phyloP scores from a whole-genome alignment of 2,329 filamentous ascomycete genomes.

The Incumbomyces lentus region DNA sequence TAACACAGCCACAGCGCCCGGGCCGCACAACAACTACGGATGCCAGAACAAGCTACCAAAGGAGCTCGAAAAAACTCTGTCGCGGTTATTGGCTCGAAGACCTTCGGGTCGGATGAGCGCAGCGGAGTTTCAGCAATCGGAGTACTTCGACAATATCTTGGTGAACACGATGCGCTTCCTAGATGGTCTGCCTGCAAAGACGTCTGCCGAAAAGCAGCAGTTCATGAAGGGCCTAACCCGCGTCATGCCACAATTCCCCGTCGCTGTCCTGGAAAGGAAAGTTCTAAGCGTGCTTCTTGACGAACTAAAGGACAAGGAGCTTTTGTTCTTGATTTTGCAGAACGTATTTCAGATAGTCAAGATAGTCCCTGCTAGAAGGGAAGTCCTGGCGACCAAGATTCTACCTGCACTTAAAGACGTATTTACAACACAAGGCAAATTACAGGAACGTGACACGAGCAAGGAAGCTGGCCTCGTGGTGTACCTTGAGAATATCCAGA shows the following conservation, averaged over 20 bases:
- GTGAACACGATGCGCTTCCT: constrained; percentile 94
- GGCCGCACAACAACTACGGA: constrained; percentile 71
- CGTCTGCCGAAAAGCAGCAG: constrained; percentile 75
- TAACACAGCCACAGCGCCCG: constrained; percentile 68
- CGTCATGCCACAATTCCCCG: constrained; percentile 84
- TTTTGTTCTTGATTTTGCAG: constrained; percentile 74
- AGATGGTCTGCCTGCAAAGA: constrained; percentile 84
- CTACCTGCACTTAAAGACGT: constrained; percentile 76
- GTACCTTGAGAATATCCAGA: constrained; percentile 68
- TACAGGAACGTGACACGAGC: constrained; percentile 64
- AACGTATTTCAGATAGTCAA: constrained; percentile 87
- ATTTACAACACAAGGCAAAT: constrained; percentile 52
- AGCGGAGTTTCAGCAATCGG: constrained; percentile 84
- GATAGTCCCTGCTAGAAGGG: constrained; percentile 63
- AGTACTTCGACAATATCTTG: constrained; percentile 93
- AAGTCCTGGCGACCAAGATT: constrained; percentile 74
- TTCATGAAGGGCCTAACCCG: constrained; percentile 83
- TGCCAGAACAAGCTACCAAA: constrained; percentile 68
- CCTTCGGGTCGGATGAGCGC: constrained; percentile 82
- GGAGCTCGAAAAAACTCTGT: constrained; percentile 69
- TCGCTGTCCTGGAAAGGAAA: constrained; percentile 89
- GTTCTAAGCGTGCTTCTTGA: constrained; percentile 79
- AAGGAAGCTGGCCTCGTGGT: constrained; percentile 89
- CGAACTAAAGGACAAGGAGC: constrained; percentile 83
- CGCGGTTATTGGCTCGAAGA: constrained; percentile 73